Conservation (phyloP, 139 green algal species). For the Coelastrella sp. region DNA sequence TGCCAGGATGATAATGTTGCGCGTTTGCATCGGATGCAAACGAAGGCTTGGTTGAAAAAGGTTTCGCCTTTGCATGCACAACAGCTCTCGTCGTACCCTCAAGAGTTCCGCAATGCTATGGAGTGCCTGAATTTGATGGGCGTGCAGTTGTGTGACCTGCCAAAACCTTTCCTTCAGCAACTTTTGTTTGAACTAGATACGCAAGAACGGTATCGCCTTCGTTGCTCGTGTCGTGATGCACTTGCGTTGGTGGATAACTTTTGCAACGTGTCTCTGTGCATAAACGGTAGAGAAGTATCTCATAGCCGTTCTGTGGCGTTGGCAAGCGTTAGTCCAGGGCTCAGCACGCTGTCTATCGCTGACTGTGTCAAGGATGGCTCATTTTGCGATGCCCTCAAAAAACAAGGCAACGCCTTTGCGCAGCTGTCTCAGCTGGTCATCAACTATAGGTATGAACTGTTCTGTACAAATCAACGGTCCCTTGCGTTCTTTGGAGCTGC, state of each 20-base stretch:
- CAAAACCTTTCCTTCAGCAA: conserved; percentile 5
- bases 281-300: background rate
- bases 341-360: background rate
- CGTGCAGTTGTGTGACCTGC: conserved; percentile 4
- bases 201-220: background rate
- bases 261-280: background rate
- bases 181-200: background rate
- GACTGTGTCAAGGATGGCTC: background rate
- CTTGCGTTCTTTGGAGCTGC: too few species aligned
- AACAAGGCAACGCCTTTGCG: background rate
- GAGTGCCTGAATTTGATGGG: background rate
- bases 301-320: background rate
- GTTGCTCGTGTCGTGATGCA: background rate
- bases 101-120: background rate
- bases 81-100: too few species aligned
- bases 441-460: conserved; percentile 4
- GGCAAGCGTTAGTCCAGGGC: background rate
- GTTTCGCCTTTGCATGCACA: too few species aligned
- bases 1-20: too few species aligned
- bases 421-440: background rate
- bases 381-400: background rate
- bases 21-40: too few species aligned
- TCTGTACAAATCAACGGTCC: too few species aligned
- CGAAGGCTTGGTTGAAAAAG: too few species aligned
- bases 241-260: background rate